These are phyloP conservation scores for Gossypium schwendimanii DNA, from an alignment of 441 rosid genomes.

Conservation along the genomic window DNA sequence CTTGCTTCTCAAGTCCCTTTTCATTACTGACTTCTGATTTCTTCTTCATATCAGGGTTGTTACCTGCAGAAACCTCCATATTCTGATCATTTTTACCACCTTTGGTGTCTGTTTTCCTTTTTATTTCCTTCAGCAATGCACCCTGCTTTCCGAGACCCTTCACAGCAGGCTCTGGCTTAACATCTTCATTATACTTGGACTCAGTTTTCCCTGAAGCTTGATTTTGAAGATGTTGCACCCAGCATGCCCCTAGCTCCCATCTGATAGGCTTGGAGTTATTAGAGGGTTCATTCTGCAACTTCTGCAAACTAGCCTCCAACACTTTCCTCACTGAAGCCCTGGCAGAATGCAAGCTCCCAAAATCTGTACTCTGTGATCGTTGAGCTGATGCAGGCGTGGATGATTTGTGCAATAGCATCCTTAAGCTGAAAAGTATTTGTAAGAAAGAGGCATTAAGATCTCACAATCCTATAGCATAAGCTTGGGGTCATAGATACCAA, in stretches of 20 bases:
- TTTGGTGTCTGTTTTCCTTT: slow-evolving; percentile 53
- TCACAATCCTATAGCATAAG: neutral
- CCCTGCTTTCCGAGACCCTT: slow-evolving; percentile 86
- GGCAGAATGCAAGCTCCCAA: slow-evolving; percentile 38
- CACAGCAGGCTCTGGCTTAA: slow-evolving; percentile 56
- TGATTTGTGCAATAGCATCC: slow-evolving; percentile 67
- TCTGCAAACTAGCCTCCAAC: slow-evolving; percentile 52
- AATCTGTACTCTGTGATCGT: slow-evolving; percentile 53
- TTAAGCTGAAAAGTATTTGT: slow-evolving; percentile 47
- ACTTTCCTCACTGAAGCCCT: slow-evolving; percentile 53
- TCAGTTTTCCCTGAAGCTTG: slow-evolving; percentile 75
- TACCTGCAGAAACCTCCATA: slow-evolving; percentile 33
- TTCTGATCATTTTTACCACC: slow-evolving; percentile 43
- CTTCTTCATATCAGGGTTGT: slow-evolving; percentile 36
- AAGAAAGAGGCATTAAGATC: slow-evolving; percentile 18
- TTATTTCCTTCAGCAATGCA: slow-evolving; percentile 70
- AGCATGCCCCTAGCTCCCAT: slow-evolving; percentile 84
- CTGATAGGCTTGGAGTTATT: slow-evolving; percentile 45
- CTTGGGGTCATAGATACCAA: neutral
- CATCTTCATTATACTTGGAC: slow-evolving; percentile 62
- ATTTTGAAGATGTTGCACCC: slow-evolving; percentile 77
- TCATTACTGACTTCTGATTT: slow-evolving; percentile 38
- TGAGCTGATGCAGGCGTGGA: slow-evolving; percentile 48
- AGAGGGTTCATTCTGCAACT: slow-evolving; percentile 50
- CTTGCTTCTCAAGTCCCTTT: slow-evolving; percentile 46